These are phyloP conservation scores for Canavalia gladiata DNA, from an alignment of 306 rosid genomes.

Conservation along the genomic window DNA sequence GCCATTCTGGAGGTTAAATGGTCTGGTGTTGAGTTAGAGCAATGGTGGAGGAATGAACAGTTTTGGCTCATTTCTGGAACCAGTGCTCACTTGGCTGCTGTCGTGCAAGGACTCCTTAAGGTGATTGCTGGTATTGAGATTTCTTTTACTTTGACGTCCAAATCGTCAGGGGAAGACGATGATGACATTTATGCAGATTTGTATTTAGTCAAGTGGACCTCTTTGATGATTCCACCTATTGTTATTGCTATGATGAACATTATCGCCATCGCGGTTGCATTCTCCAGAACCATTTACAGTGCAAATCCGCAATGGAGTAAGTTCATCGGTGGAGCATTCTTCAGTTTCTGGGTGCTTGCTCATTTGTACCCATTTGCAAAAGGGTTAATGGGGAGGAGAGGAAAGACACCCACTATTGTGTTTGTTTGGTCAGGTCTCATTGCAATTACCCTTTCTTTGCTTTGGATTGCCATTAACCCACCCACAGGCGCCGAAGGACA, in stretches of 20 bases:
- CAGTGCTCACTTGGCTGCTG: constrained; percentile 66
- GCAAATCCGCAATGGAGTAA: constrained; percentile 57
- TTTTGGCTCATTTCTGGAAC: constrained; percentile 69
- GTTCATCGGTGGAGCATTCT: constrained; percentile 65
- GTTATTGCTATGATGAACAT: constrained; percentile 62
- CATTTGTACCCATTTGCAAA: constrained; percentile 70
- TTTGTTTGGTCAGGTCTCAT: constrained; percentile 70
- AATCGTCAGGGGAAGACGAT: constrained; percentile 51
- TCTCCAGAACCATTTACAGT: constrained; percentile 52
- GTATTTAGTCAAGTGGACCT: constrained; percentile 63
- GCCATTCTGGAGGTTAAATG: constrained; percentile 64
- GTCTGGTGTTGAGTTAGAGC: constrained; percentile 59
- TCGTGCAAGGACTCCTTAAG: constrained; percentile 60
- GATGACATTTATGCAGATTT: constrained; percentile 58
- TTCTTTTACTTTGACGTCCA: constrained; percentile 60
- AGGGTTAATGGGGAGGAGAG: constrained; percentile 69
- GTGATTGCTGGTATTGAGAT: constrained; percentile 67
- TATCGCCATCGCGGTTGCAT: constrained; percentile 54
- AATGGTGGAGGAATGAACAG: constrained; percentile 72
- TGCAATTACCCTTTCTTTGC: constrained; percentile 60
- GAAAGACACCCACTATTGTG: constrained; percentile 65
- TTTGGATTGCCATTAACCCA: constrained; percentile 59
- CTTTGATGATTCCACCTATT: constrained; percentile 62
- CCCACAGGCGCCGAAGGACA: constrained; percentile 32
- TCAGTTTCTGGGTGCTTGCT: constrained; percentile 67